Percentiles rank a stretch among this genome's conserved stretches.
Evolutionary conservation across 1,284 basidiomycete species (phyloP).

Genomic region (Thelephora terrestris): DNA sequence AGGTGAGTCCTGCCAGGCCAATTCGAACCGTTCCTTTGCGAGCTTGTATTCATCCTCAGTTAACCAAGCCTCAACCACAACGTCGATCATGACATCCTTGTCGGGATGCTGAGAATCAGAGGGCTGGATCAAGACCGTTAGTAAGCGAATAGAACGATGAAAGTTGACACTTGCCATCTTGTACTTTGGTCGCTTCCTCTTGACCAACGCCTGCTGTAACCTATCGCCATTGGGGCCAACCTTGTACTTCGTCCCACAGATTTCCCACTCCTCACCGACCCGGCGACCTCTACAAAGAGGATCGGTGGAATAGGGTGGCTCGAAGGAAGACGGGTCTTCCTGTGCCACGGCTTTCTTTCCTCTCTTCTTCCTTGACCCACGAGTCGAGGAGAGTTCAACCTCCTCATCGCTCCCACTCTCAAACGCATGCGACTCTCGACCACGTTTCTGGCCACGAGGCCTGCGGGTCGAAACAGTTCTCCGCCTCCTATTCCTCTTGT

Average conservation of each 20-base stretch:
- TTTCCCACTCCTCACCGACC: slow-evolving; percentile 68
- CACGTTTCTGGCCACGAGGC: slow-evolving; percentile 53
- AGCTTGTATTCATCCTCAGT: slow-evolving; percentile 61
- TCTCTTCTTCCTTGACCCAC: slow-evolving; percentile 25
- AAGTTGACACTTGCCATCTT: slow-evolving; percentile 46
- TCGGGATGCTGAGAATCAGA: slow-evolving; percentile 70
- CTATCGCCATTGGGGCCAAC: slow-evolving; percentile 61
- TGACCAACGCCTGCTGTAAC: slow-evolving; percentile 56
- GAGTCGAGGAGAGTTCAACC: slow-evolving; percentile 21
- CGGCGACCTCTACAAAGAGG: slow-evolving; percentile 41
- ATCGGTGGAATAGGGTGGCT: slow-evolving; percentile 33
- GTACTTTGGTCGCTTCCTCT: slow-evolving; percentile 55
- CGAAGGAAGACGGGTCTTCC: slow-evolving; percentile 34
- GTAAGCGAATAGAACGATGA: slow-evolving; percentile 4
- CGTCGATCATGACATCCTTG: slow-evolving; percentile 49
- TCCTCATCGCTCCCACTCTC: slow-evolving; percentile 37
- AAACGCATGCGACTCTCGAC: slow-evolving; percentile 41
- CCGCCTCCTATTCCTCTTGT: slow-evolving; percentile 24
- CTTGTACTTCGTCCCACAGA: slow-evolving; percentile 56
- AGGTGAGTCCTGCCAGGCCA: slow-evolving; percentile 54
- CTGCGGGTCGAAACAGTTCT: slow-evolving; percentile 37
- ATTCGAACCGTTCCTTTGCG: slow-evolving; percentile 47
- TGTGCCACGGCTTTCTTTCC: slow-evolving; percentile 19
- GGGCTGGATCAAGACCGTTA: slow-evolving; percentile 34
- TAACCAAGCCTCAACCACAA: slow-evolving; percentile 67